A percentile compares a stretch with the other conserved stretches of the same genome.
These are phyloP conservation scores for Amaranthus palmeri DNA, from an alignment of 148 eudicot genomes.

Conservation along the genomic window DNA sequence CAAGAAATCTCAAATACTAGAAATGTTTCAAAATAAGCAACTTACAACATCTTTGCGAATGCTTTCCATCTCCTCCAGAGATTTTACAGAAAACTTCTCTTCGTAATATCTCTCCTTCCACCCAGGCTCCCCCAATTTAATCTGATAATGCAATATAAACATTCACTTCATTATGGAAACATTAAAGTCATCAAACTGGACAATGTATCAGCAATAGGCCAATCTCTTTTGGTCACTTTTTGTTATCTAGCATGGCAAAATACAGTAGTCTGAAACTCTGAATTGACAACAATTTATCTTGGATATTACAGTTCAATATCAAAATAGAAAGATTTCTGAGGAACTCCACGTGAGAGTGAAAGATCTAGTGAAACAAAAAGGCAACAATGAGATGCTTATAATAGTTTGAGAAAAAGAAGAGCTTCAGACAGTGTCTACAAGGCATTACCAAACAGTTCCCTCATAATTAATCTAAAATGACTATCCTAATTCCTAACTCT, in stretches of 20 bases:
- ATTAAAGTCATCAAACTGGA: background rate
- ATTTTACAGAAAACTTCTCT: slow-evolving; percentile 70
- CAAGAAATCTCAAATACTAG: background rate
- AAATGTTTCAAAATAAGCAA: slow-evolving; percentile 12
- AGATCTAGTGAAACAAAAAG: background rate
- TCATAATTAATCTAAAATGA: too few species aligned
- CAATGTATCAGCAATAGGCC: background rate
- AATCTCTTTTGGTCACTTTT: background rate
- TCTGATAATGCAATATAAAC: slow-evolving; percentile 30
- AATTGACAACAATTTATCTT: background rate
- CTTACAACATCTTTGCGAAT: slow-evolving; percentile 84
- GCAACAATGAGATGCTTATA: background rate
- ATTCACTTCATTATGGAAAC: background rate
- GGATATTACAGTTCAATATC: background rate
- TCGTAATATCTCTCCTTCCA: slow-evolving; percentile 98
- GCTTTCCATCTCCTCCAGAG: slow-evolving; percentile 70
- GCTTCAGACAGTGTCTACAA: too few species aligned
- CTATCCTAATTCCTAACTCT: too few species aligned
- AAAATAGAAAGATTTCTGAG: background rate
- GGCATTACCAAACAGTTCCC: too few species aligned
- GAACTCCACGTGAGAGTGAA: background rate
- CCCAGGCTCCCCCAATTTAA: slow-evolving; percentile 84
- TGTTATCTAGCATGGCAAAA: background rate
- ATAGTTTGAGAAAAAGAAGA: background rate
- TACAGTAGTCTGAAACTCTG: background rate